These are phyloP conservation scores for Cyberlindnera mrakii DNA, from an alignment of 805 yeast genomes.

Conservation along the genomic window DNA sequence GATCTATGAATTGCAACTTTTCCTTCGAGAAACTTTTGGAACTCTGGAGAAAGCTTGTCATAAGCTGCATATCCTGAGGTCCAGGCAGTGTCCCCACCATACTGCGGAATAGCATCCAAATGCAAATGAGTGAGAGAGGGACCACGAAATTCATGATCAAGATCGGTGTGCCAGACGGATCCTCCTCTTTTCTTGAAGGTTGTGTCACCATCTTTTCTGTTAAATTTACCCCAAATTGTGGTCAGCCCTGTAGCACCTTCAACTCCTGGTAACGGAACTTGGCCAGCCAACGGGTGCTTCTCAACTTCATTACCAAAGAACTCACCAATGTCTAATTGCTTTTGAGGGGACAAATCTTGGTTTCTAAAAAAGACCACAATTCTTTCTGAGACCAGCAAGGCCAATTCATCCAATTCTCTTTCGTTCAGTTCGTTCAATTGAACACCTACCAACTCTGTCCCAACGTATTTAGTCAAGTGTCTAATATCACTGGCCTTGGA, in stretches of 20 bases:
- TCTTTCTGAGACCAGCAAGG: constrained; percentile 41
- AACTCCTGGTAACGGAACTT: neutral
- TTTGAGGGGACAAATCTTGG: constrained; percentile 14
- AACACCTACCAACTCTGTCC: constrained; percentile 44
- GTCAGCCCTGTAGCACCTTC: constrained; percentile 31
- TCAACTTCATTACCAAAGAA: constrained; percentile 3
- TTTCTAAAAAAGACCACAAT: constrained; percentile 41
- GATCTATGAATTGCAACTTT: constrained; percentile 40
- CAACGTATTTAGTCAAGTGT: constrained; percentile 39
- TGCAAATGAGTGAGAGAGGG: constrained; percentile 49
- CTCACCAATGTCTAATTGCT: constrained; percentile 11
- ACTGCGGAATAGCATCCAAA: constrained; percentile 40
- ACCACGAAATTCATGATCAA: constrained; percentile 49
- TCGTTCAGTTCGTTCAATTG: constrained; percentile 37
- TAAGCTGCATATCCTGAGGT: constrained; percentile 51
- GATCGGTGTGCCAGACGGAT: constrained; percentile 38
- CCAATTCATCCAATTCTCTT: constrained; percentile 41
- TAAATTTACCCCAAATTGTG: constrained; percentile 27
- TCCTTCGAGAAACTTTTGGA: constrained; percentile 47
- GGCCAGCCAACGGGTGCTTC: neutral
- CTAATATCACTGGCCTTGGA: constrained; percentile 36
- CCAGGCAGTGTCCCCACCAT: constrained; percentile 54
- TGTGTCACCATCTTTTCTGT: neutral
- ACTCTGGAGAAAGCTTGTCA: constrained; percentile 47
- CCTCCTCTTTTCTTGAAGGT: neutral